Evolutionary conservation across 2,329 filamentous ascomycete species (phyloP), one percentile per base, ranked within the genome.

Genomic region (Plenodomus biglobosus): DNA sequence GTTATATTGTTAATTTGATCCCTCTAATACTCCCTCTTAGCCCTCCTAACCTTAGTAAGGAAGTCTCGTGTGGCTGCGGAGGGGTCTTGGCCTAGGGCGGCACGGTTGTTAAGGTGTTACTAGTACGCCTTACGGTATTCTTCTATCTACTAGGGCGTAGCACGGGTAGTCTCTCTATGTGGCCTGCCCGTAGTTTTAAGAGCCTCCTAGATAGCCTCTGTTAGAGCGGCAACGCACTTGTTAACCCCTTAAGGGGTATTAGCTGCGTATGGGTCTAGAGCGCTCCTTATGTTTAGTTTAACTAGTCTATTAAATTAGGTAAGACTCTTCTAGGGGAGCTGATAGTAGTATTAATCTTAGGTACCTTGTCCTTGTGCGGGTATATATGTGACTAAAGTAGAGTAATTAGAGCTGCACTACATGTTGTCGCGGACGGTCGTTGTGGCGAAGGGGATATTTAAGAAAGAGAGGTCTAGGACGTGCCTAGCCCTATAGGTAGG

Each of bases 381-480:
- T 18, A 41, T 5, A 27, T 36, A 24, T n/a, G 46, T 49, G 8
- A 49, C 46, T 35, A 37, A 16, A 42, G 46, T 44, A 16, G 15
- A 38, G 13, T 49, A 32, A 42, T 49, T 41, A 44, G 37, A 48
- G 15, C 46, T 41, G 30, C 22, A 27, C 30, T 48, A 41, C 46
- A 44, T 44, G 42, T 16, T 11, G 1, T 19, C 3, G 1, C 10
- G 1, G 2, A 44, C 35, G 8, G n/a, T 36, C 3, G 46, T 22
- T 15, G 41, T 15, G 36, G 46, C 42, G 22, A 49, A 49, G 5
- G 42, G 46, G 21, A 49, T 32, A 32, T 48, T 48, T 21, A 40
- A 43, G 45, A 48, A 48, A 13, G 36, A 43, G 3, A 49, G 38
- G 40, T 49, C 34, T 1, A 47, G 1, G 8, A 42, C 39, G 15